Percentiles rank a stretch among this genome's conserved stretches.
These are phyloP conservation scores for Phialophora macrospora DNA, from an alignment of 2,329 filamentous ascomycete genomes.

Conservation along the genomic window DNA sequence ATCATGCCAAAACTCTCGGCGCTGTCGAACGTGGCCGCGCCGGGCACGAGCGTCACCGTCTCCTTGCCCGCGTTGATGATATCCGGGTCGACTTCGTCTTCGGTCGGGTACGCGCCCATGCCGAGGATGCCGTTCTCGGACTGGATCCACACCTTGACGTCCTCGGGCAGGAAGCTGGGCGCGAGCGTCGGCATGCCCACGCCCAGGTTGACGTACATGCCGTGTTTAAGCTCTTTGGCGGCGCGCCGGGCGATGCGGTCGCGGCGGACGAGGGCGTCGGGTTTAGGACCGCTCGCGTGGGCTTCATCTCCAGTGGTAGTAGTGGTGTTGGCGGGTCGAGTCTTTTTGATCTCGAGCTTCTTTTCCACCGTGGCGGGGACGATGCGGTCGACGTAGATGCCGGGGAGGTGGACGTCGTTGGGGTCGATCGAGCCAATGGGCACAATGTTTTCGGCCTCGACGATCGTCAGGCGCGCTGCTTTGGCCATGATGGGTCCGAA, in stretches of 20 bases:
- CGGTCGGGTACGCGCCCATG: constrained; percentile 78
- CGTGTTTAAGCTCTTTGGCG: constrained; percentile 78
- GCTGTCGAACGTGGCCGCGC: constrained; percentile 77
- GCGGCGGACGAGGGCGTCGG: constrained; percentile 60
- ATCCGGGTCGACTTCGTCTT: constrained; percentile 73
- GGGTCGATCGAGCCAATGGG: constrained; percentile 73
- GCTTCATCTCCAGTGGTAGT: constrained; percentile 28
- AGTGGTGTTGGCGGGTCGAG: constrained; percentile 51
- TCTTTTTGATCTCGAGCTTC: constrained; percentile 71
- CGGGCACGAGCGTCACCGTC: constrained; percentile 78
- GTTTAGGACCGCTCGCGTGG: constrained; percentile 43
- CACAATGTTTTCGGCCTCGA: constrained; percentile 85
- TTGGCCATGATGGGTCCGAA: constrained; percentile 81
- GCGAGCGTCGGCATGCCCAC: constrained; percentile 88
- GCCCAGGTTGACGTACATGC: constrained; percentile 79
- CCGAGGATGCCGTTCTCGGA: constrained; percentile 86
- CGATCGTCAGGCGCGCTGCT: constrained; percentile 75
- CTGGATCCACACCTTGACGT: constrained; percentile 78
- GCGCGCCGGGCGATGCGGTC: constrained; percentile 77
- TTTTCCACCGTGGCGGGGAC: constrained; percentile 74
- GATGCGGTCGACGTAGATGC: constrained; percentile 82
- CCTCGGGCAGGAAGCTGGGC: constrained; percentile 71
- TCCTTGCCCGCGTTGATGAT: constrained; percentile 89
- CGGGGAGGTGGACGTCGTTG: constrained; percentile 76
- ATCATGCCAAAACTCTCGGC: constrained; percentile 89